Evolutionary conservation across 1,139 yeast genomes (phyloP).

Genomic region (Geotrichum citri-aurantii): DNA sequence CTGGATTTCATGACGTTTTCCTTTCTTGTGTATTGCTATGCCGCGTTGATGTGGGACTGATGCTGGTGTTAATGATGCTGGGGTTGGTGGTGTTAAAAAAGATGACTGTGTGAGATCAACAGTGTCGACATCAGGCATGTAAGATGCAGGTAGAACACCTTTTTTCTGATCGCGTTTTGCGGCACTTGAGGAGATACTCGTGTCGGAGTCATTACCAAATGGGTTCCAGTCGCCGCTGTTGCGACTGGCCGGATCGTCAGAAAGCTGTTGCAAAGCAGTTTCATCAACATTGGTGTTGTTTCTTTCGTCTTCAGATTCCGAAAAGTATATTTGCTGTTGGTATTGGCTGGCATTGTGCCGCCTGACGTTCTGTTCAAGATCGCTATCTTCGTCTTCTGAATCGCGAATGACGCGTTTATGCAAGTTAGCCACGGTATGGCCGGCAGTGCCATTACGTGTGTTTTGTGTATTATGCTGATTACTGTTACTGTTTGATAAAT

Average conservation of each 20-base stretch:
- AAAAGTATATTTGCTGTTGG: slow-evolving; percentile 6
- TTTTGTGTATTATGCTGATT: neutral
- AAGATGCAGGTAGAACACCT: slow-evolving; percentile 10
- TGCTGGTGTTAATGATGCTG: neutral
- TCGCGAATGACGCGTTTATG: slow-evolving; percentile 4
- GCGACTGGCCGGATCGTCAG: neutral
- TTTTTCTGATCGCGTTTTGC: neutral
- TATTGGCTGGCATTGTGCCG: neutral
- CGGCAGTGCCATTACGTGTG: neutral
- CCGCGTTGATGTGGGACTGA: slow-evolving; percentile 1
- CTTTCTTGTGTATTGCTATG: slow-evolving; percentile 5
- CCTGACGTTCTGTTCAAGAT: neutral
- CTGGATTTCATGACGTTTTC: neutral
- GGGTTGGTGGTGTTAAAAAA: neutral
- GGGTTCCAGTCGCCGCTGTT: slow-evolving; percentile 8
- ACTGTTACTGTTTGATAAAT: neutral
- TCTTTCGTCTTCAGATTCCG: slow-evolving; percentile 2
- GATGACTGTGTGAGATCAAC: neutral
- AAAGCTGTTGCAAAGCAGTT: neutral
- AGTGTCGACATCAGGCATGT: neutral
- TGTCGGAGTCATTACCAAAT: slow-evolving; percentile 2
- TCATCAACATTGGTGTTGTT: neutral
- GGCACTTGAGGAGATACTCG: neutral
- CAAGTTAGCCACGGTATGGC: neutral
- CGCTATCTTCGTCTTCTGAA: slow-evolving; percentile 10